Evolutionary conservation across 2,329 filamentous ascomycete genomes (phyloP).

Genomic region (Myriosclerotinia scirpicola): DNA sequence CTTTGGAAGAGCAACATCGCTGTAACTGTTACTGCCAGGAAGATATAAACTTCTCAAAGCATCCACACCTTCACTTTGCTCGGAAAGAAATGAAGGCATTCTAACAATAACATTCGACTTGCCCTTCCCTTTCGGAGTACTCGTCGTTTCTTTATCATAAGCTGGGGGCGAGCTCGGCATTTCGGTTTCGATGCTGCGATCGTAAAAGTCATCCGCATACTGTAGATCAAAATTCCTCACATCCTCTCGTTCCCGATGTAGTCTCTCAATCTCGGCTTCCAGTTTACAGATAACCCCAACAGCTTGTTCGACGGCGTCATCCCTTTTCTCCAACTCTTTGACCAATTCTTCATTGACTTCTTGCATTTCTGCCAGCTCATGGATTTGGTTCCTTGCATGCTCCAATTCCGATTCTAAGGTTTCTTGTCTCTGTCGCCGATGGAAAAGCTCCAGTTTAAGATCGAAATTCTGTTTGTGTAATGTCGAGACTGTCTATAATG

Average conservation of each 20-base stretch:
- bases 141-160: constrained; percentile 22
- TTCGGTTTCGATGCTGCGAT: constrained; percentile 27
- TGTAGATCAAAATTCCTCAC: constrained; percentile 51
- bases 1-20: constrained; percentile 52
- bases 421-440: constrained; percentile 64
- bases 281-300: constrained; percentile 67
- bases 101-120: constrained; percentile 48
- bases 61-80: constrained; percentile 58
- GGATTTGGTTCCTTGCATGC: constrained; percentile 47
- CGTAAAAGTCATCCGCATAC: constrained; percentile 33
- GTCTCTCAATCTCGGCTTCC: constrained; percentile 58
- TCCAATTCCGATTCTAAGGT: constrained; percentile 59
- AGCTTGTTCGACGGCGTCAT: constrained; percentile 69
- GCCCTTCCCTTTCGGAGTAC: constrained; percentile 9
- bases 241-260: constrained; percentile 55
- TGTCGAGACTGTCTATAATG: constrained; percentile 58
- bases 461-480: constrained; percentile 77
- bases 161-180: constrained; percentile 35
- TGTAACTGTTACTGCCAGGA: constrained; percentile 44
- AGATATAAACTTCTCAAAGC: constrained; percentile 60
- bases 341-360: constrained; percentile 60
- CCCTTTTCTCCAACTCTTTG: constrained; percentile 63
- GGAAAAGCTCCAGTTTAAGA: constrained; percentile 70
- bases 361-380: constrained; percentile 50
- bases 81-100: constrained; percentile 66